These are phyloP conservation scores for Carex arenaria DNA, from an alignment of 202 grass and related monocot genomes.

Conservation along the genomic window DNA sequence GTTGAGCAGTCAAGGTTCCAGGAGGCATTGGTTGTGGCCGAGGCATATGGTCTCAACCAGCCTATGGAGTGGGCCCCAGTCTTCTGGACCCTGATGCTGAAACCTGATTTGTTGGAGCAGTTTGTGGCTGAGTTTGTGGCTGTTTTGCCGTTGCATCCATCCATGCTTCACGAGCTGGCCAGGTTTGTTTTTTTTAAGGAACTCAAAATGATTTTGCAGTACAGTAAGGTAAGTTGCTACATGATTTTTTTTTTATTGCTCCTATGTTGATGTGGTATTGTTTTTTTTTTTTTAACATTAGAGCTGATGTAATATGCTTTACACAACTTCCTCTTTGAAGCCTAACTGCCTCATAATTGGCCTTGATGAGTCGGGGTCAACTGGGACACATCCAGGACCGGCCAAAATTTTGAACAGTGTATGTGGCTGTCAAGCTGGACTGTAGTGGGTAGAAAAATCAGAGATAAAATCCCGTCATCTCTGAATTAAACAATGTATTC, in stretches of 20 bases:
- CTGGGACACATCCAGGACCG: background rate
- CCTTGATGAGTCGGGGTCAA: background rate
- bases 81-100: conserved; percentile 86
- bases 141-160: conserved; percentile 76
- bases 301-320: background rate
- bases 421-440: background rate
- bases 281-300: background rate
- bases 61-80: conserved; percentile 89
- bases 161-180: conserved; percentile 72
- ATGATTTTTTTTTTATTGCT: background rate
- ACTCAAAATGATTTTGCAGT: background rate
- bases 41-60: conserved; percentile 84
- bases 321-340: background rate
- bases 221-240: background rate
- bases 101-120: conserved; percentile 80
- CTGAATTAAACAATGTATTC: background rate
- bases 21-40: conserved; percentile 89
- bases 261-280: background rate
- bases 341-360: conserved; percentile 3
- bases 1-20: conserved; percentile 90
- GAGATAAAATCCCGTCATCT: background rate
- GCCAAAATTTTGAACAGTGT: background rate
- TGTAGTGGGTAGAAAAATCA: background rate
- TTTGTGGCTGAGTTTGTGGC: conserved; percentile 82
- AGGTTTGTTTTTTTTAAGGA: conserved; percentile 23